These are phyloP conservation scores for Stagonosporopsis cucurbitacearum DNA, from an alignment of 2,329 filamentous ascomycete species.

Conservation along the genomic window DNA sequence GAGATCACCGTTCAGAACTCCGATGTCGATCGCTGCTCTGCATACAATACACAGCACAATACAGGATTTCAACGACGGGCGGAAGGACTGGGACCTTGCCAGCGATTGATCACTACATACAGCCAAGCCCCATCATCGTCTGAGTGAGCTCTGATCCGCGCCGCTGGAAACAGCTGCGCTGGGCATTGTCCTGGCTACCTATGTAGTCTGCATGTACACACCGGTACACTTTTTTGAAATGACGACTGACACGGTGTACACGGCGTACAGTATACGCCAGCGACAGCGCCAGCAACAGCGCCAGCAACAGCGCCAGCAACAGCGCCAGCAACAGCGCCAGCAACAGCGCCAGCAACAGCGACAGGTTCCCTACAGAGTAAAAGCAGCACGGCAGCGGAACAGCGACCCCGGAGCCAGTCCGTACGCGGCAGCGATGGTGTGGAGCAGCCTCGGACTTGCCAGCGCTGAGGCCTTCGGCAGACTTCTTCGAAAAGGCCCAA, in stretches of 20 bases:
- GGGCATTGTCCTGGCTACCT: slow-evolving; percentile 1
- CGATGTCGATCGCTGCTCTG: slow-evolving; percentile 27
- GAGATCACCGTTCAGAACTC: slow-evolving; percentile 20
- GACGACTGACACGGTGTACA: no score
- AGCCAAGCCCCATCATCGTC: slow-evolving; percentile 28
- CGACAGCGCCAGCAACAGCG: no score
- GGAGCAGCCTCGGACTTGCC: slow-evolving; percentile 24
- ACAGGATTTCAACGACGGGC: slow-evolving; percentile 28
- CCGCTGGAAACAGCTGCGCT: slow-evolving; percentile 23
- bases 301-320: no score
- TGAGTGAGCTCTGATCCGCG: slow-evolving; percentile 32
- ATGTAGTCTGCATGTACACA: no score
- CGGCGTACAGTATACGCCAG: no score
- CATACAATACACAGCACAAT: no score
- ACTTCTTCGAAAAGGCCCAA: slow-evolving; percentile 35
- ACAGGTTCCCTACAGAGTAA: no score
- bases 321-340: no score
- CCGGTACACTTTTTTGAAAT: neutral
- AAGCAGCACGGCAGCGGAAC: slow-evolving; percentile 4
- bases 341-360: no score
- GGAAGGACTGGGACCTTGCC: slow-evolving; percentile 24
- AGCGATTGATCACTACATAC: slow-evolving; percentile 17
- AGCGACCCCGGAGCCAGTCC: slow-evolving; percentile 1
- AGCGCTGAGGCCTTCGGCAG: slow-evolving; percentile 27
- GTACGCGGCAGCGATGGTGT: slow-evolving; percentile 11